These are phyloP conservation scores for Ogataea sp. DNA, from an alignment of 805 yeast species.

Conservation along the genomic window DNA sequence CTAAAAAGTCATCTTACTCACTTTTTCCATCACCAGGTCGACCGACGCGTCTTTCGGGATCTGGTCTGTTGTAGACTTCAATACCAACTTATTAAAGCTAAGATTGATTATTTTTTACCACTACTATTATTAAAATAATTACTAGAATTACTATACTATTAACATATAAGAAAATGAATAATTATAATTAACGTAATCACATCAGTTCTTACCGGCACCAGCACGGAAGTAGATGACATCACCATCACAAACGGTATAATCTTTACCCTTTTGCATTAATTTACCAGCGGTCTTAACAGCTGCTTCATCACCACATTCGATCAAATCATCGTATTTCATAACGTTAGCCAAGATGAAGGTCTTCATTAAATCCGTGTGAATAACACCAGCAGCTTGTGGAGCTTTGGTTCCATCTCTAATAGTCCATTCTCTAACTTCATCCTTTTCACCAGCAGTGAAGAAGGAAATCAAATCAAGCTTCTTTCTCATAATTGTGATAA, in stretches of 20 bases:
- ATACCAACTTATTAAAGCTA: no score
- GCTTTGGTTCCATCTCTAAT: conserved; percentile 68
- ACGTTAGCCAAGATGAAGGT: conserved; percentile 78
- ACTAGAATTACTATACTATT: no score
- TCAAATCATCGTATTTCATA: conserved; percentile 55
- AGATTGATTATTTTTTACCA: no score
- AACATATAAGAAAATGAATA: background rate
- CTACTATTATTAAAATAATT: no score
- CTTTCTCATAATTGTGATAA: conserved; percentile 58
- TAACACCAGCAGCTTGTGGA: conserved; percentile 85
- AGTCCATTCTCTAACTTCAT: conserved; percentile 86
- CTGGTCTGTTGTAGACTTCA: no score
- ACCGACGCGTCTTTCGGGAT: no score
- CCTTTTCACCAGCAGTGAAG: conserved; percentile 76
- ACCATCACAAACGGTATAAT: conserved; percentile 75
- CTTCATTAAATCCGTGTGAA: conserved; percentile 76
- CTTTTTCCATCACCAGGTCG: no score
- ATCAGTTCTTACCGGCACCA: conserved; percentile 46
- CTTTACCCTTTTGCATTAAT: conserved; percentile 63
- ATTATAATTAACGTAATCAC: background rate
- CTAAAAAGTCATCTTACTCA: no score
- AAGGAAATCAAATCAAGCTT: conserved; percentile 68
- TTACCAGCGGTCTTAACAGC: conserved; percentile 50
- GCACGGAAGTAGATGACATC: conserved; percentile 73
- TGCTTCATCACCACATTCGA: conserved; percentile 42